These are phyloP conservation scores for Trichoderma arundinaceum DNA, from an alignment of 2,329 filamentous ascomycete genomes.

Conservation along the genomic window DNA sequence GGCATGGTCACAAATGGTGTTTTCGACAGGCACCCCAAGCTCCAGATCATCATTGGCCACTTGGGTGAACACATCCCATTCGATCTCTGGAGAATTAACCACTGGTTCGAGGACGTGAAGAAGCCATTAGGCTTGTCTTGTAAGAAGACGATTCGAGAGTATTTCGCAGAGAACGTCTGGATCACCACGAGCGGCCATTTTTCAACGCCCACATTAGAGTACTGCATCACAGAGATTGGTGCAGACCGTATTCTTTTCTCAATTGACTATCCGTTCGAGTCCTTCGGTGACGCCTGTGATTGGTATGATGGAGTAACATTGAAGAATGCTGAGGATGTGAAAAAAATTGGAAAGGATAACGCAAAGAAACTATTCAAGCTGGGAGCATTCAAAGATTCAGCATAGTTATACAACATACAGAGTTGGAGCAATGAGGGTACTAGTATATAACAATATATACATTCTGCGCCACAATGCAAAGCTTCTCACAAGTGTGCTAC, in stretches of 20 bases:
- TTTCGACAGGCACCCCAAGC: slow-evolving; percentile 54
- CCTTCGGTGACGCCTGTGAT: slow-evolving; percentile 48
- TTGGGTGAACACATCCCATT: slow-evolving; percentile 57
- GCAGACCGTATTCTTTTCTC: slow-evolving; percentile 58
- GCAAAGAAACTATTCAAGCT: slow-evolving; percentile 51
- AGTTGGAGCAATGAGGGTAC: not conserved
- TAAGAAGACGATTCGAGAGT: slow-evolving; percentile 57
- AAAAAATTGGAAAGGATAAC: slow-evolving; percentile 52
- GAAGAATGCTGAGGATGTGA: slow-evolving; percentile 45
- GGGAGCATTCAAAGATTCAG: slow-evolving; percentile 43
- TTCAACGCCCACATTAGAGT: slow-evolving; percentile 58
- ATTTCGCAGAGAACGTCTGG: slow-evolving; percentile 62
- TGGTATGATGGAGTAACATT: slow-evolving; percentile 50
- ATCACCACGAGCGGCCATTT: slow-evolving; percentile 64
- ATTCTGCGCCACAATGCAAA: not conserved
- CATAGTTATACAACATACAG: not conserved
- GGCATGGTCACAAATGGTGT: slow-evolving; percentile 57
- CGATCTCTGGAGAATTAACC: slow-evolving; percentile 57
- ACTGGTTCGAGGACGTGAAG: slow-evolving; percentile 63
- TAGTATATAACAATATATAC: not conserved
- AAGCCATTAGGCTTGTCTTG: slow-evolving; percentile 55
- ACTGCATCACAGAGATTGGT: slow-evolving; percentile 54
- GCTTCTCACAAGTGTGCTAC: not conserved
- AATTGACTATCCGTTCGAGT: slow-evolving; percentile 60
- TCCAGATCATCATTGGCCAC: slow-evolving; percentile 55